Evolutionary conservation across 1,139 yeast genomes (phyloP), one percentile per base, ranked within the genome.

Genomic region (Debaryomyces nepalensis): DNA sequence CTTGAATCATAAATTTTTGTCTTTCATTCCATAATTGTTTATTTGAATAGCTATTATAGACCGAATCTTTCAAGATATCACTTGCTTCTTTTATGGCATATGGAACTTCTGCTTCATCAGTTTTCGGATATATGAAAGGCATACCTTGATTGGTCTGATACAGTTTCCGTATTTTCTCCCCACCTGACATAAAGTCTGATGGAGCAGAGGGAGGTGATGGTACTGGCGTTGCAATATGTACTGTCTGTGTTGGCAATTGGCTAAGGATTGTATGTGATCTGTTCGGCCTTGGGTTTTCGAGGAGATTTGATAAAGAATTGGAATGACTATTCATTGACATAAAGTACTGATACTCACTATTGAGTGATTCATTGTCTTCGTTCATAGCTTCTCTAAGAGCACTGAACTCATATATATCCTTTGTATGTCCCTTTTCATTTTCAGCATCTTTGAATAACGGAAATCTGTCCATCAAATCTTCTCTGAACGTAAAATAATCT

Each of bases 221-320:
- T 0, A 86, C 87, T 0, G 96, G 97, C 0, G 97, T 89, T 0
- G 96, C 91, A 12, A 90, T 75, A 60, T 90, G 96, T 3, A 85
- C 67, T 1, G 79, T 74, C 26, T 87, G 89, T 0, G 80, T 72
- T 0, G 88, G 87, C 14, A 84, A 62, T 33, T 79, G 75, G 35
- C 77, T 71, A 42, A 77, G 75, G 2, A 79, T 63, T 4, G 83
- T 74, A 46, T 84, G 87, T 2, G 73, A 60, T 48, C 71, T 73
- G 36, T 71, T 68, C 0, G 85, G 79, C 38, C 85, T 63, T 26
- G 91, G 84, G 34, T 78, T 70, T 48, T 82, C 82, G 48, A 86
- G 68, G 42, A 76, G 72, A 47, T 80, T 83, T 0, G 85, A 73
- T 21, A 81, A 57, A n/a, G 41, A 39, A 50, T 72, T 70, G 4